Evolutionary conservation across 352 stramenopile species (phyloP).

Genomic region (Discostella stelligera): DNA sequence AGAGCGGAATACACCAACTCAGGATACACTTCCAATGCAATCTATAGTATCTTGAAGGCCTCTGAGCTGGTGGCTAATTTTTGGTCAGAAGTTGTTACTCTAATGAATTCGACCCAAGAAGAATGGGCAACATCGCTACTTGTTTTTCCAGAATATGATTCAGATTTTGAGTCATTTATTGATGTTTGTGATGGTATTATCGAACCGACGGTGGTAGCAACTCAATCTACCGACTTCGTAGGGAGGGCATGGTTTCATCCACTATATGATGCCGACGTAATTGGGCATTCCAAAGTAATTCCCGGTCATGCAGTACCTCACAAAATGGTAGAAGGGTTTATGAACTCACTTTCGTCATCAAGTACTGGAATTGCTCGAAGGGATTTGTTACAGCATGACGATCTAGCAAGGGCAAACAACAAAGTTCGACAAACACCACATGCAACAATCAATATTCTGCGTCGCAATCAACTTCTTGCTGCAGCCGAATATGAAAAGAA

Average conservation of each 20-base stretch:
- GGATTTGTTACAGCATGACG: constrained; percentile 13
- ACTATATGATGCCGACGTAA: constrained; percentile 38
- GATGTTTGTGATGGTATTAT: constrained; percentile 57
- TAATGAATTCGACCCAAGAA: constrained; percentile 42
- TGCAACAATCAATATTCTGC: constrained; percentile 63
- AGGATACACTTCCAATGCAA: not conserved
- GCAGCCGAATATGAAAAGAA: constrained; percentile 40
- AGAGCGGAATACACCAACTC: constrained; percentile 7
- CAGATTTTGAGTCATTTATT: constrained; percentile 50
- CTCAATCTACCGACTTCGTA: constrained; percentile 41
- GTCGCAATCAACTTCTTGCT: constrained; percentile 47
- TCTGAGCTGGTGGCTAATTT: constrained; percentile 33
- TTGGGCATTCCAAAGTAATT: constrained; percentile 48
- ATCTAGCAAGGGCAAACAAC: constrained; percentile 49
- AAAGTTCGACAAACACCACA: constrained; percentile 53
- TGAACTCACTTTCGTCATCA: constrained; percentile 23
- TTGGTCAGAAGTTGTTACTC: constrained; percentile 40
- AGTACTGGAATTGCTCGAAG: not conserved
- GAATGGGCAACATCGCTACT: constrained; percentile 54
- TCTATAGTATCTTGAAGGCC: constrained; percentile 8
- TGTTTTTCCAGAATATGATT: constrained; percentile 51
- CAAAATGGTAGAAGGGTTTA: constrained; percentile 54
- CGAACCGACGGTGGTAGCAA: constrained; percentile 41
- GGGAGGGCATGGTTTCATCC: constrained; percentile 64
- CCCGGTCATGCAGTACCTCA: constrained; percentile 56